Conservation (phyloP, 2,329 filamentous ascomycete genomes). For the Nigrograna mackinnonii region DNA sequence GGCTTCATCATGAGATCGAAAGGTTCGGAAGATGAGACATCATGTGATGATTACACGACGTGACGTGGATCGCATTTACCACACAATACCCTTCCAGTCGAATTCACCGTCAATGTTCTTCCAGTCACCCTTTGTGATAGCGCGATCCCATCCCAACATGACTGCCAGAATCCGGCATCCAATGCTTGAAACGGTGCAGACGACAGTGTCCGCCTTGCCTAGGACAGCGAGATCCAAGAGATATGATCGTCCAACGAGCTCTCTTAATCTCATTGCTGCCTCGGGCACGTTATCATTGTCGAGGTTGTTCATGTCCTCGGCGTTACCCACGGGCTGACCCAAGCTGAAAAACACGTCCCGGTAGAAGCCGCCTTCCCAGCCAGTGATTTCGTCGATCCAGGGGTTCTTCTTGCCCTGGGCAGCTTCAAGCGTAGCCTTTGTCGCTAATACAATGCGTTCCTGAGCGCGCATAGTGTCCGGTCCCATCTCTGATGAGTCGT, state of each 20-base stretch:
- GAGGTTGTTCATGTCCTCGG: conserved; percentile 24
- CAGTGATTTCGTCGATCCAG: conserved; percentile 75
- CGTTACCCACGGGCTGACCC: conserved; percentile 49
- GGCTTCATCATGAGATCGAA: too few relatives aligned
- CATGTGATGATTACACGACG: too few relatives aligned
- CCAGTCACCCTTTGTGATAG: conserved; percentile 61
- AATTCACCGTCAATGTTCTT: conserved; percentile 64
- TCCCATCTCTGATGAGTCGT: conserved; percentile 67
- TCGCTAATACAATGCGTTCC: conserved; percentile 74
- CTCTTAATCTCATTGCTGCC: conserved; percentile 67
- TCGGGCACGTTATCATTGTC: conserved; percentile 32
- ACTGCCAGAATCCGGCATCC: conserved; percentile 75
- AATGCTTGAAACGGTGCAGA: conserved; percentile 74
- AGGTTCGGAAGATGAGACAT: too few relatives aligned
- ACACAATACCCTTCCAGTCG: conserved; percentile 42
- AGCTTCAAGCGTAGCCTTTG: conserved; percentile 57
- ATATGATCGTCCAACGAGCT: conserved; percentile 79
- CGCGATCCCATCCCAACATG: conserved; percentile 80
- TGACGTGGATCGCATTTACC: too few relatives aligned
- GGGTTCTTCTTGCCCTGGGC: conserved; percentile 41
- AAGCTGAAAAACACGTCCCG: conserved; percentile 80
- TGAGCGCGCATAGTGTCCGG: conserved; percentile 63
- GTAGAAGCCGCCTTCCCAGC: conserved; percentile 90
- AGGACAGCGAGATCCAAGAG: conserved; percentile 79
- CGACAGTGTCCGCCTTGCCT: conserved; percentile 67